phyloP scores from a whole-genome alignment of 2,329 filamentous ascomycete species.

The Colletotrichum simmondsii region DNA sequence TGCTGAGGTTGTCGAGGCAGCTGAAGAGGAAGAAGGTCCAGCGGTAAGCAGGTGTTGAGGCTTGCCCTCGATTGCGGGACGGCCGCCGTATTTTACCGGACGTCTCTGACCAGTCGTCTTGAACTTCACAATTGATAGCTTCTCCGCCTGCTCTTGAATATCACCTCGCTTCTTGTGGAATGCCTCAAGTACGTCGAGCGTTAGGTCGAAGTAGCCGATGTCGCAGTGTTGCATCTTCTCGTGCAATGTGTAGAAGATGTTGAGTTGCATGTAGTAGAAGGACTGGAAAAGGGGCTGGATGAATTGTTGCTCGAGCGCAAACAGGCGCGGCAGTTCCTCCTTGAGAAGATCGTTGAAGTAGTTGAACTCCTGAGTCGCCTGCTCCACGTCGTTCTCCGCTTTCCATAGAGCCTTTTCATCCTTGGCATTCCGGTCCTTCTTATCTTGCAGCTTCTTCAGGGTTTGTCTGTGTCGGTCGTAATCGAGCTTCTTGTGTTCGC shows the following conservation, averaged over 20 bases:
- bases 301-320: constrained; percentile 89
- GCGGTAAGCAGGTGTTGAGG: constrained; percentile 63
- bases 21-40: constrained; percentile 51
- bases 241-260: constrained; percentile 98
- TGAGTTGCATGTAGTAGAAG: constrained; percentile 99
- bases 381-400: constrained; percentile 90
- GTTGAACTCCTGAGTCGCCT: constrained; percentile 94
- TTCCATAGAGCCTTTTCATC: constrained; percentile 98
- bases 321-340: constrained; percentile 93
- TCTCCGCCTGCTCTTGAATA: constrained; percentile 86
- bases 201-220: constrained; percentile 97
- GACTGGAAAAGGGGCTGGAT: constrained; percentile 97
- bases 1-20: constrained; percentile 31
- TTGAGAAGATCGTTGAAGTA: constrained; percentile 98
- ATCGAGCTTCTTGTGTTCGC: constrained; percentile 97
- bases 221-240: constrained; percentile 98
- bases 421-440: constrained; percentile 95
- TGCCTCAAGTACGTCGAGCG: constrained; percentile 89
- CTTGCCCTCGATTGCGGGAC: constrained; percentile 63
- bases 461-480: constrained; percentile 87
- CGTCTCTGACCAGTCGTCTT: constrained; percentile 83
- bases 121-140: constrained; percentile 87
- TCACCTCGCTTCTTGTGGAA: constrained; percentile 91
- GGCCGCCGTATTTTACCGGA: constrained; percentile 68
- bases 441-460: constrained; percentile 95